Evolutionary conservation across 1,284 basidiomycete genomes (phyloP).

Genomic region (Moesziomyces globuligerus): DNA sequence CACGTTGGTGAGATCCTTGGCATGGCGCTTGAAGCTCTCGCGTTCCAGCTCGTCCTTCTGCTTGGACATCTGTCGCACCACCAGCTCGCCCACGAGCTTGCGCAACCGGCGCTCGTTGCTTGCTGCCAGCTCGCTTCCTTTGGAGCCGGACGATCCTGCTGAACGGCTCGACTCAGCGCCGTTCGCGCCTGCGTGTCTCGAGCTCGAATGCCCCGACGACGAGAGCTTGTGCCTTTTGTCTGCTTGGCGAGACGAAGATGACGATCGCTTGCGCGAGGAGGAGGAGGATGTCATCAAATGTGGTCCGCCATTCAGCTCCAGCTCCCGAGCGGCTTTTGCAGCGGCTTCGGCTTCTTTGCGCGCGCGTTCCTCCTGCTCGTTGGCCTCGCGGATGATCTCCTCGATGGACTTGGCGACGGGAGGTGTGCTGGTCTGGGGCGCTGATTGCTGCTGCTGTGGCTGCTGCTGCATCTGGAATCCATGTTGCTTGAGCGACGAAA

Average conservation of each 20-base stretch:
- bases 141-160: constrained; percentile 4
- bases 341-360: constrained; percentile 45
- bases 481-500: constrained; percentile 46
- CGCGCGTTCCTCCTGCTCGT: constrained; percentile 54
- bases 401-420: constrained; percentile 49
- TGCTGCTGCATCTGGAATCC: constrained; percentile 12
- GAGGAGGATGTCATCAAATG: not conserved
- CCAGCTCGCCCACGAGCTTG: constrained; percentile 86
- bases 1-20: constrained; percentile 86
- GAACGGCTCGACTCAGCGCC: constrained; percentile 8
- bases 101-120: constrained; percentile 70
- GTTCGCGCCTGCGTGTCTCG: constrained; percentile 6
- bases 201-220: constrained; percentile 5
- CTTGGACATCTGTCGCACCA: constrained; percentile 91
- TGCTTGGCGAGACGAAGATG: constrained; percentile 26
- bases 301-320: constrained; percentile 20
- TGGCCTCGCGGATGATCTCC: constrained; percentile 65
- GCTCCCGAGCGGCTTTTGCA: constrained; percentile 35
- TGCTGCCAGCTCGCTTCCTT: constrained; percentile 10
- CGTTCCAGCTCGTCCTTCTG: constrained; percentile 82
- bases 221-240: constrained; percentile 45
- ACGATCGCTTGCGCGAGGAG: constrained; percentile 33
- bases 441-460: constrained; percentile 16
- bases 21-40: constrained; percentile 92
- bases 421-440: not conserved